These are phyloP conservation scores for Candida morakotiae DNA, from an alignment of 805 yeast genomes.

Conservation along the genomic window DNA sequence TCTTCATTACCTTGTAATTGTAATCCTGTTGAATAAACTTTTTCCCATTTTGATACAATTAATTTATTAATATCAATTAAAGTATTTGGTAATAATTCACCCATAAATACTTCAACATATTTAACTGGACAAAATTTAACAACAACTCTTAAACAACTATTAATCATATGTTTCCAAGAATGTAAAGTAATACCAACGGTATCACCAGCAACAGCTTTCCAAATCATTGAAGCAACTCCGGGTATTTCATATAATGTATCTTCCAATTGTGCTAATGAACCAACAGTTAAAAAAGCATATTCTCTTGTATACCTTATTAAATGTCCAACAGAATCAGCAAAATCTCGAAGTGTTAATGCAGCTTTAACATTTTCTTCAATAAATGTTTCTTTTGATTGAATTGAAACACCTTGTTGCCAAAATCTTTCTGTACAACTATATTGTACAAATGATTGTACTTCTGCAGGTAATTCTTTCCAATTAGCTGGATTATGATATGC, in stretches of 20 bases:
- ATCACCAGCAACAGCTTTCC: slow-evolving; percentile 86
- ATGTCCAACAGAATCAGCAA: slow-evolving; percentile 97
- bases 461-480: slow-evolving; percentile 83
- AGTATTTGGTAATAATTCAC: slow-evolving; percentile 72
- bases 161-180: slow-evolving; percentile 96
- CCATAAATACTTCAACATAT: slow-evolving; percentile 64
- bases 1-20: slow-evolving; percentile 57
- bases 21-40: slow-evolving; percentile 54
- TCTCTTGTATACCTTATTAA: slow-evolving; percentile 93
- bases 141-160: slow-evolving; percentile 80
- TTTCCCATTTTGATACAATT: slow-evolving; percentile 74
- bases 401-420: slow-evolving; percentile 98
- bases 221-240: slow-evolving; percentile 65
- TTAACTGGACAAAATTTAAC: slow-evolving; percentile 83
- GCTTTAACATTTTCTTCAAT: slow-evolving; percentile 93
- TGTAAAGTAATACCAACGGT: slow-evolving; percentile 86
- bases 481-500: slow-evolving; percentile 92
- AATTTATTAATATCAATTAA: slow-evolving; percentile 69
- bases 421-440: slow-evolving; percentile 89
- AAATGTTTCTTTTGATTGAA: slow-evolving; percentile 89
- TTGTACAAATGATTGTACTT: slow-evolving; percentile 88
- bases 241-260: slow-evolving; percentile 87
- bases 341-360: slow-evolving; percentile 87
- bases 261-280: slow-evolving; percentile 85
- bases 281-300: slow-evolving; percentile 85